These are phyloP conservation scores for Euphorbia pulcherrima DNA, from an alignment of 345 rosid genomes.

Conservation along the genomic window DNA sequence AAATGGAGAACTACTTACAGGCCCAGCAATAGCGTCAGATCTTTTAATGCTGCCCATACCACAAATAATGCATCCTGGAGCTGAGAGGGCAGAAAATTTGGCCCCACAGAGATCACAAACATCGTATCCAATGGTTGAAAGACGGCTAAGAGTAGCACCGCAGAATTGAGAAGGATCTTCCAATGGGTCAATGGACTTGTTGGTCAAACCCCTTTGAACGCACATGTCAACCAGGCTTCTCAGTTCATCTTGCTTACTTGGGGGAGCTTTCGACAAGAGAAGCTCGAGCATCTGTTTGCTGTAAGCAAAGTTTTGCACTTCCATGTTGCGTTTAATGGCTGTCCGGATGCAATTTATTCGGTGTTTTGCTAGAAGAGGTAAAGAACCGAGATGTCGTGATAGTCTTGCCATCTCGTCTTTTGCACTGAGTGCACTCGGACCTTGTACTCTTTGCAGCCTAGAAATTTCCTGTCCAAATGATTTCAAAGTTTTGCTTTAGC, in stretches of 20 bases:
- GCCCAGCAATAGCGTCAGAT: too few relatives aligned
- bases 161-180: constrained; percentile 98
- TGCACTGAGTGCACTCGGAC: constrained; percentile 87
- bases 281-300: constrained; percentile 95
- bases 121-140: constrained; percentile 93
- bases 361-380: constrained; percentile 89
- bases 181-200: constrained; percentile 89
- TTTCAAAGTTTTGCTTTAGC: too few relatives aligned
- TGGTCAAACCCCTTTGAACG: constrained; percentile 73
- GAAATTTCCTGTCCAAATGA: constrained; percentile 63
- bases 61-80: constrained; percentile 93
- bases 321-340: constrained; percentile 95
- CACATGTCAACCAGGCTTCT: constrained; percentile 87
- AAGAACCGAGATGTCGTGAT: constrained; percentile 83
- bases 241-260: constrained; percentile 83
- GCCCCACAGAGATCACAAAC: constrained; percentile 95
- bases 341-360: constrained; percentile 92
- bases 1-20: constrained; percentile 69
- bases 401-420: constrained; percentile 98
- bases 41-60: constrained; percentile 98
- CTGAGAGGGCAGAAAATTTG: constrained; percentile 81
- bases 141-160: constrained; percentile 86
- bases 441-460: constrained; percentile 77
- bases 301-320: constrained; percentile 90
- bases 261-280: constrained; percentile 86